Conservation (phyloP, 192 early-diverging fungal genomes). For the Gigaspora rosea region DNA sequence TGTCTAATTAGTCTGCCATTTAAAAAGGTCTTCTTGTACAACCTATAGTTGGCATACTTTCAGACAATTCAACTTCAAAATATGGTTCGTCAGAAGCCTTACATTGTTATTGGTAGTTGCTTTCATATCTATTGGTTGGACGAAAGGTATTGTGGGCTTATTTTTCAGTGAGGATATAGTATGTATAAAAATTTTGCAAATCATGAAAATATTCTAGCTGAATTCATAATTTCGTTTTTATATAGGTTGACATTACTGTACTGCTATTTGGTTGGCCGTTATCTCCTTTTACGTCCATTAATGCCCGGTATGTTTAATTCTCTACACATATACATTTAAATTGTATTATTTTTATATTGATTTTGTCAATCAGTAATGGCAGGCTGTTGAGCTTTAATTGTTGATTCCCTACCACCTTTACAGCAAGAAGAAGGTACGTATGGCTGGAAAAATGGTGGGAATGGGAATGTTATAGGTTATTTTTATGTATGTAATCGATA, state of each 20-base stretch:
- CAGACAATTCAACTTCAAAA: constrained; percentile 72
- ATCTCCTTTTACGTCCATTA: constrained; percentile 82
- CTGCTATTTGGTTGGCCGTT: constrained; percentile 71
- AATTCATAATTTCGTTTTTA: background rate
- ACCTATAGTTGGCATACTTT: constrained; percentile 81
- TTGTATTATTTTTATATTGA: background rate
- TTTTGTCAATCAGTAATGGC: constrained; percentile 41
- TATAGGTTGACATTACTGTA: background rate
- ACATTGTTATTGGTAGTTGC: constrained; percentile 78
- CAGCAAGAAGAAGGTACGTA: constrained; percentile 83
- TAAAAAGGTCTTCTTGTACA: constrained; percentile 68
- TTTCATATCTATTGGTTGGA: constrained; percentile 76
- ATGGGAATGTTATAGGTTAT: constrained; percentile 85
- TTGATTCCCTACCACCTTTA: constrained; percentile 76
- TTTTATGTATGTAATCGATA: constrained; percentile 57
- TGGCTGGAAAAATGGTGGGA: constrained; percentile 89
- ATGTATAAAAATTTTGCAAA: background rate
- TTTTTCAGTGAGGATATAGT: constrained; percentile 32
- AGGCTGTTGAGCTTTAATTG: constrained; percentile 79
- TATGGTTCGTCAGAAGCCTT: constrained; percentile 84
- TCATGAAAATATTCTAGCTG: too few species aligned
- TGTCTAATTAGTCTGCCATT: background rate
- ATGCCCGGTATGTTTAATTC: constrained; percentile 59
- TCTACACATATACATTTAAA: background rate
- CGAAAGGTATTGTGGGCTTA: constrained; percentile 63